These are phyloP conservation scores for Adansonia gregorii DNA, from an alignment of 441 rosid genomes.

Conservation along the genomic window DNA sequence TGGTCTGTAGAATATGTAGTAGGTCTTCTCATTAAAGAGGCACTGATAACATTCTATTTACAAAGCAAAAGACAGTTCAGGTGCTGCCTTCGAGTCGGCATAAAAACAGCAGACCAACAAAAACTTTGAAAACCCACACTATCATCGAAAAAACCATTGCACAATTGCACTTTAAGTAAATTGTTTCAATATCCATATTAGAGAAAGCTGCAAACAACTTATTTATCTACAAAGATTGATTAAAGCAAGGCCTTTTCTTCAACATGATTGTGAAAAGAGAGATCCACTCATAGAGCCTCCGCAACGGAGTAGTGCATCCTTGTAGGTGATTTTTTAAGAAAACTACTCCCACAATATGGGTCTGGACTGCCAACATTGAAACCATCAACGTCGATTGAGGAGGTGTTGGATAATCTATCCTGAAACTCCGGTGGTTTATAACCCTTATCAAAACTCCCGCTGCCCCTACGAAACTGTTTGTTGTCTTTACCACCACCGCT, in stretches of 20 bases:
- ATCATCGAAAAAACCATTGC: neutral
- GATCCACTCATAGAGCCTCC: constrained; percentile 8
- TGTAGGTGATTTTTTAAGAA: constrained; percentile 44
- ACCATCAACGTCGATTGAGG: constrained; percentile 30
- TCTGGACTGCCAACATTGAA: constrained; percentile 46
- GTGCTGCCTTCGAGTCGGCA: neutral
- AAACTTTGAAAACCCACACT: neutral
- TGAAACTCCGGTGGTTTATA: constrained; percentile 31
- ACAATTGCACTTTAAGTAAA: neutral
- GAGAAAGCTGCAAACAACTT: constrained; percentile 21
- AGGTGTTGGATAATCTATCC: constrained; percentile 10
- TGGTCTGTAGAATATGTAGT: neutral
- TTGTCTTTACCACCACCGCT: constrained; percentile 52
- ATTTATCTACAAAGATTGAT: constrained; percentile 45
- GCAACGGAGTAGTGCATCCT: constrained; percentile 56
- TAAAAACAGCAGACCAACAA: neutral
- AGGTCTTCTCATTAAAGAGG: neutral
- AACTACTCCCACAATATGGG: constrained; percentile 53
- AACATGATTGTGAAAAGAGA: neutral
- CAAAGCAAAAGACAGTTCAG: neutral
- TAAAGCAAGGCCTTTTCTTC: neutral
- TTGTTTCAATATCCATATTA: neutral
- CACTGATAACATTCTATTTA: neutral
- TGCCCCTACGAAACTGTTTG: constrained; percentile 49
- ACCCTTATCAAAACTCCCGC: constrained; percentile 34